These are phyloP conservation scores for Fusarium marasasianum DNA, from an alignment of 2,329 filamentous ascomycete genomes.

Conservation along the genomic window DNA sequence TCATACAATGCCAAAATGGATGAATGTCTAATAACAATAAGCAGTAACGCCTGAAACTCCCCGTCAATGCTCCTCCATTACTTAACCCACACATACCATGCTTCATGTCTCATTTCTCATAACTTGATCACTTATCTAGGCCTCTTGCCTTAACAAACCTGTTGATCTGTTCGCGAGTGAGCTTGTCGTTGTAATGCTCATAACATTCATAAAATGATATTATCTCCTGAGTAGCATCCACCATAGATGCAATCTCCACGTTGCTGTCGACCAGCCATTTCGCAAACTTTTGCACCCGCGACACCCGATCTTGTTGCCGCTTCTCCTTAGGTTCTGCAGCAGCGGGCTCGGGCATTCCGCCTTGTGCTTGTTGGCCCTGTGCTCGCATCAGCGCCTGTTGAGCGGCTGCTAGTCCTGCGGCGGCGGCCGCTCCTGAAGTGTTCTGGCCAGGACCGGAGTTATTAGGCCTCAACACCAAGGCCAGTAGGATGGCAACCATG, in stretches of 20 bases:
- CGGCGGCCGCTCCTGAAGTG: conserved; percentile 44
- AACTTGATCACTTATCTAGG: conserved; percentile 58
- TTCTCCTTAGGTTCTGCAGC: conserved; percentile 55
- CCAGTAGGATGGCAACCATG: conserved; percentile 85
- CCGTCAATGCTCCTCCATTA: conserved; percentile 3
- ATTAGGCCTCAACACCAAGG: conserved; percentile 79
- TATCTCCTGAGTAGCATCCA: conserved; percentile 91
- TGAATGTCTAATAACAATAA: not conserved
- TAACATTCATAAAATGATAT: conserved; percentile 85
- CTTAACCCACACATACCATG: not conserved
- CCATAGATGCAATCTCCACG: conserved; percentile 83
- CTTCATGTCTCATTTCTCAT: conserved; percentile 41
- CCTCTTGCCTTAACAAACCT: conserved; percentile 67
- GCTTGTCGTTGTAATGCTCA: conserved; percentile 69
- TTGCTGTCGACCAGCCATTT: conserved; percentile 87
- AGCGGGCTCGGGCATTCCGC: conserved; percentile 25
- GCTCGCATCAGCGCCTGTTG: conserved; percentile 60
- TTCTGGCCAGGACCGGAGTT: conserved; percentile 44
- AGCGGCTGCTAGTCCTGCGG: conserved; percentile 59
- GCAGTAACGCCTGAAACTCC: conserved; percentile 23
- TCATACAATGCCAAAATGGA: not conserved
- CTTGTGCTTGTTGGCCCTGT: conserved; percentile 47
- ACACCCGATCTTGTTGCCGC: conserved; percentile 64
- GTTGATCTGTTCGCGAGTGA: conserved; percentile 66
- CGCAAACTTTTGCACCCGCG: conserved; percentile 72